Evolutionary conservation across 1,139 yeast genomes (phyloP).

Genomic region (Hemisphaericaspora subhashii): DNA sequence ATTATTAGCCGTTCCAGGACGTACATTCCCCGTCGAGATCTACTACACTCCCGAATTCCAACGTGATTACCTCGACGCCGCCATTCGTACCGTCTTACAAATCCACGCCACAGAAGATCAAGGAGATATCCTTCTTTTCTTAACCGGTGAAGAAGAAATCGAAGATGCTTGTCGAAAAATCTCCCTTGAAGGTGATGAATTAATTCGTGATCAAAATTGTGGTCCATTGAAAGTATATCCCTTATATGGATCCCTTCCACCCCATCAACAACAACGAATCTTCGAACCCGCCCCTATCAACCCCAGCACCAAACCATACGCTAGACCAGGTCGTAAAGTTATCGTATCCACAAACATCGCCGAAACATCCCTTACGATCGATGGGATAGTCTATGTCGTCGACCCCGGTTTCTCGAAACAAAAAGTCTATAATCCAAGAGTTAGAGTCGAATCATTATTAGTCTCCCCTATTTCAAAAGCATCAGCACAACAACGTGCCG

Average conservation of each 20-base stretch:
- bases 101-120: conserved; percentile 95
- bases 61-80: conserved; percentile 90
- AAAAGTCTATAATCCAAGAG: conserved; percentile 94
- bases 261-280: conserved; percentile 89
- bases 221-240: conserved; percentile 93
- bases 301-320: conserved; percentile 55
- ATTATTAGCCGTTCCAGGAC: conserved; percentile 92
- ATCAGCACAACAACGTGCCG: conserved; percentile 97
- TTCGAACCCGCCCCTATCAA: conserved; percentile 85
- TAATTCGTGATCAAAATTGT: conserved; percentile 82
- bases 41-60: conserved; percentile 97
- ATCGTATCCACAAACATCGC: conserved; percentile 96
- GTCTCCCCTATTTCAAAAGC: conserved; percentile 98
- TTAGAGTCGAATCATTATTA: conserved; percentile 88
- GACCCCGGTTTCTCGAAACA: conserved; percentile 98
- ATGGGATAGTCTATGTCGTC: conserved; percentile 94
- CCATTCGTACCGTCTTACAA: conserved; percentile 90
- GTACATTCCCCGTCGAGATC: conserved; percentile 96
- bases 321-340: conserved; percentile 90
- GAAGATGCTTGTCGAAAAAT: conserved; percentile 95
- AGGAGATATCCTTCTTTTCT: conserved; percentile 85
- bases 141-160: conserved; percentile 98
- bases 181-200: conserved; percentile 81
- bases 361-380: conserved; percentile 95
- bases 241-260: conserved; percentile 93